phyloP scores from a whole-genome alignment of 208 protist species.

The Borovskyia barvae region DNA sequence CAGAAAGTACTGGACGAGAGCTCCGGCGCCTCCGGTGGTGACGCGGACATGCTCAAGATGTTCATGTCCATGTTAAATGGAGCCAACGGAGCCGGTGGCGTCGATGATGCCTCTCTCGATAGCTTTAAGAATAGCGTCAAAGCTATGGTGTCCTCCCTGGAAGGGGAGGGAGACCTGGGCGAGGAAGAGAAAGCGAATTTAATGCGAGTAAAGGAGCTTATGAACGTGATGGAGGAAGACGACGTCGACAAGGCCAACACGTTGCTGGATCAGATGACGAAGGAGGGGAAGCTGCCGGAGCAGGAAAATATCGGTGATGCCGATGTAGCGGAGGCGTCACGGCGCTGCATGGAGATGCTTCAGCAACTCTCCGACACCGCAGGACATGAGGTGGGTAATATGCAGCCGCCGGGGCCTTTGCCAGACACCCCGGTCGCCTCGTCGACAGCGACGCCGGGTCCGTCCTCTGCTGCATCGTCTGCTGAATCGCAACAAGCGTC shows the following conservation, averaged over 20 bases:
- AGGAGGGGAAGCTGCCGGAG: constrained; percentile 18
- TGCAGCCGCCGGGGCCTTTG: neutral
- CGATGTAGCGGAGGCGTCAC: constrained; percentile 31
- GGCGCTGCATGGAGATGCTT: constrained; percentile 32
- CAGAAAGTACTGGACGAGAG: constrained; percentile 36
- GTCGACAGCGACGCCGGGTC: neutral
- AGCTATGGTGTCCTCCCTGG: constrained; percentile 39
- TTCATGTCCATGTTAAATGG: constrained; percentile 34
- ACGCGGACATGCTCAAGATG: constrained; percentile 37
- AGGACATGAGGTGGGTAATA: no score
- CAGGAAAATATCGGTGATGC: constrained; percentile 14
- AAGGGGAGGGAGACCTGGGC: constrained; percentile 33
- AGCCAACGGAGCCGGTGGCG: constrained; percentile 3
- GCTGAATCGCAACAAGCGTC: neutral
- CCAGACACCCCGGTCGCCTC: neutral
- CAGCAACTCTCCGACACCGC: constrained; percentile 22
- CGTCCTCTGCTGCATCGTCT: neutral
- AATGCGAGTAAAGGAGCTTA: constrained; percentile 39
- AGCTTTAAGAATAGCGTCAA: constrained; percentile 51
- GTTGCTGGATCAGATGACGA: constrained; percentile 37
- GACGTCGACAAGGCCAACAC: constrained; percentile 38
- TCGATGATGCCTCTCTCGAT: constrained; percentile 28
- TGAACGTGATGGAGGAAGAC: constrained; percentile 51
- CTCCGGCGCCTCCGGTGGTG: constrained; percentile 10
- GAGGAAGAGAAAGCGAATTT: constrained; percentile 41